Evolutionary conservation across 805 yeast species (phyloP), one percentile per base, ranked within the genome.

Genomic region (Candida suzukii): DNA sequence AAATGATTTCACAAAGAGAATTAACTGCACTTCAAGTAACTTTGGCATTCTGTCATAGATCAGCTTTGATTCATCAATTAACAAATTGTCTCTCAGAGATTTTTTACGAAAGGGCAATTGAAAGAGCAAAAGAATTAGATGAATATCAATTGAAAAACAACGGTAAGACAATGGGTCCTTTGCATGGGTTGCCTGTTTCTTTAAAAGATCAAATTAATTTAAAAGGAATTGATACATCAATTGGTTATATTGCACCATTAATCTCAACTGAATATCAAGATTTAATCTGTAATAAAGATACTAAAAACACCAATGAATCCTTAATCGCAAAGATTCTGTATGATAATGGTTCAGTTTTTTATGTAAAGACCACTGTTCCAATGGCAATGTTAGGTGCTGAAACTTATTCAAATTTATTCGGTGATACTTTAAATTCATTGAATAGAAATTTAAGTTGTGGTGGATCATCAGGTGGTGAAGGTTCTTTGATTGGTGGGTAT

Each of bases 381-480:
- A 67, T 63, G 58, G 69, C 70, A 0, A 59, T 70, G 64, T 58
- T 68, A 57, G 64, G 64, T 21, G 58, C 60, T 46, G 71, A 67
- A 46, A 66, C 72, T 11, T 48, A 52, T 36, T 61, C 67, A 39
- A 67, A 68, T 47, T 40, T 78, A 45, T 68, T 63, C 35, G 68
- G 70, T 11, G 46, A 49, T 26, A 61, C 72, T n/a, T 43, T 42
- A 25, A 67, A 68, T 46, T 61, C 71, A 1, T 48, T 60, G 44
- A 67, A 70, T 47, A 53, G 66, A 49, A 53, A 52, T 10, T 52
- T 60, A 44, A 47, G 67, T 14, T 50, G 66, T 9, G 74, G 74
- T 37, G 74, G 74, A 10, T 67, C 72, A 3, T 66, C 71, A 7
- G 71, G 73, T 8, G 74, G 74, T 25, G 74, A 70, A 48, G 74